Evolutionary conservation across 805 yeast genomes (phyloP), one percentile per base, ranked within the genome.

Genomic region (Helenozyma rhizophorensis): DNA sequence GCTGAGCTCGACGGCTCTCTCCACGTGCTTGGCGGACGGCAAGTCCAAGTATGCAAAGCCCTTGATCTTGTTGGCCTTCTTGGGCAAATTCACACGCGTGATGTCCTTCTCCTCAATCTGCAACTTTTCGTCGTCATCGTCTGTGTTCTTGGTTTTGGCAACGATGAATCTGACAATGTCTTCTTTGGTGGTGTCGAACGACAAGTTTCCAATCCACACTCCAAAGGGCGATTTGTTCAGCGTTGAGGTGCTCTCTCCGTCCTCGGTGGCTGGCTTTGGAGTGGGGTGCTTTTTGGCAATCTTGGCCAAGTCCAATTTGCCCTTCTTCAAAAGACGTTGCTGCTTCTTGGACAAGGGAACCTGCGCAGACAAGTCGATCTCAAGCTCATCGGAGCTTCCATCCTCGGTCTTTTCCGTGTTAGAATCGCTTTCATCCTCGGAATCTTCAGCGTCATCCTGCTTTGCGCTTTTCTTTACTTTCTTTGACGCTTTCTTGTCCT

Each of bases 1-100:
- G 27, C 85, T 76, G 32, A 90, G 65, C 1, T 71, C 63, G 8
- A 90, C 65, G 1, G 80, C 88, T 3, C 77, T 61, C 13, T 67
- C 55, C 52, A 83, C 78, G 41, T 83, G 83, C 24, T 70, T 72
- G 27, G 60, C 70, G 2, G 76, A 71, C 8, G 68, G 62, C 48
- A 93, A 79, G 58, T 93, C 97, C 42, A 90, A 75, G 56, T 93
- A 89, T 3, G 96, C 96, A 58, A 89, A 93, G 1, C 98, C 94
- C 53, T 80, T 78, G 40, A 75, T 76, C 50, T 80, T 82, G 42
- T 73, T 75, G 18, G 73, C 79, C 41, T 75, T 75, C 40, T 69
- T 76, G n/a, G 97, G 97, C 52, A 90, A 57, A 48, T 90, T 84
- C 28, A 88, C 65, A 54, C 97, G 73, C 0, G 80, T 59, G 32